phyloP scores from a whole-genome alignment of 352 stramenopile genomes.

The Peronosclerospora sorghi region DNA sequence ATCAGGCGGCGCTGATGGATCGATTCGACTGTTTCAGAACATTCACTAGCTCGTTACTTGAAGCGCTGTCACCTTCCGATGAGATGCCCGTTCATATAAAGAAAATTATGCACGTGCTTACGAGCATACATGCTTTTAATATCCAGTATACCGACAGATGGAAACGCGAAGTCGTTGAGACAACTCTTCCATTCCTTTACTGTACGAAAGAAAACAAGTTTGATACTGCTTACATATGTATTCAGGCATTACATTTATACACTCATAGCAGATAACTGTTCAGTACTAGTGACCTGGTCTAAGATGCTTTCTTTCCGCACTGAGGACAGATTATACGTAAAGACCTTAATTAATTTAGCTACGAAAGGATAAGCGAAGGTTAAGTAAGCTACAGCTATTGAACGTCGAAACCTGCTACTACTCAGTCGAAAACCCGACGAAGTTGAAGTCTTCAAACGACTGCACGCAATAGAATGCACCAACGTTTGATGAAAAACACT shows the following conservation, averaged over 20 bases:
- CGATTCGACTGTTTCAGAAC: constrained; percentile 95
- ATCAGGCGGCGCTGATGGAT: constrained; percentile 90
- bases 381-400: constrained; percentile 21
- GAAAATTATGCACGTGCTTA: too few relatives aligned
- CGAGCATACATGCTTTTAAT: too few relatives aligned
- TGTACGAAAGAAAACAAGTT: too few relatives aligned
- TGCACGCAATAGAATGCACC: constrained; percentile 20
- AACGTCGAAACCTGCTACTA: constrained; percentile 8
- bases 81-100: not conserved
- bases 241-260: too few relatives aligned
- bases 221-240: too few relatives aligned
- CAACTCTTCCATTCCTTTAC: too few relatives aligned
- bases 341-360: constrained; percentile 39
- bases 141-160: too few relatives aligned
- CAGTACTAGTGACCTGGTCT: too few relatives aligned
- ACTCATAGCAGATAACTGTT: too few relatives aligned
- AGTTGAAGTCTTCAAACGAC: constrained; percentile 1
- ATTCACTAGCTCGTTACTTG: constrained; percentile 68
- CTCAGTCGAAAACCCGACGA: constrained; percentile 7
- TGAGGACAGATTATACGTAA: constrained; percentile 11
- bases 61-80: not conserved
- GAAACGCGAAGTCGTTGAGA: too few relatives aligned
- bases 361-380: constrained; percentile 20
- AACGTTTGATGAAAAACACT: constrained; percentile 2
- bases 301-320: too few relatives aligned